Conservation (phyloP, 225 moss, liverwort and hornwort species). For the Antitrichia curtipendula region DNA sequence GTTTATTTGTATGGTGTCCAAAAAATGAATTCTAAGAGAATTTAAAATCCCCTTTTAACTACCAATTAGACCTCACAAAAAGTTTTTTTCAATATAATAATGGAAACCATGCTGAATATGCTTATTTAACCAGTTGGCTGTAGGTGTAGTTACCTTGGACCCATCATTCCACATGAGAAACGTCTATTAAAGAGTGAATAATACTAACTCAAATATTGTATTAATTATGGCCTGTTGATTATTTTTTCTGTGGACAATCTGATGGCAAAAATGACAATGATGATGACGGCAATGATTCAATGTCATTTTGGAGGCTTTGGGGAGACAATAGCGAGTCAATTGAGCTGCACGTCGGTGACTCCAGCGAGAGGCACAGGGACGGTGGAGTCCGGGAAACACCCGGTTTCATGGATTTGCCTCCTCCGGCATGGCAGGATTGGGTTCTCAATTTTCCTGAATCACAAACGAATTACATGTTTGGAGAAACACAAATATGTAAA, state of each 20-base stretch:
- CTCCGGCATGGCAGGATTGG: not conserved
- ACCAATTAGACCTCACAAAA: too few relatives aligned
- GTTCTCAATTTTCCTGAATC: constrained; percentile 1
- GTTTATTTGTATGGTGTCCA: too few relatives aligned
- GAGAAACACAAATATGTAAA: not conserved
- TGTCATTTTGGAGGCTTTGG: not conserved
- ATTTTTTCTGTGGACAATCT: not conserved
- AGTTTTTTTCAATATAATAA: too few relatives aligned
- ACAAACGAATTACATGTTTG: not conserved
- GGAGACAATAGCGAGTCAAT: not conserved
- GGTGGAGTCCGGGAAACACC: not conserved
- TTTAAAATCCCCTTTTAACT: too few relatives aligned
- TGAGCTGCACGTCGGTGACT: not conserved
- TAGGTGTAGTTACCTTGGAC: too few relatives aligned
- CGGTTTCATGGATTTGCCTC: not conserved
- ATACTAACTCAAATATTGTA: not conserved
- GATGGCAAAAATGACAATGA: not conserved
- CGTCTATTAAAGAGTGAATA: too few relatives aligned
- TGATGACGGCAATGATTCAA: not conserved
- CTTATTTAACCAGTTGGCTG: too few relatives aligned
- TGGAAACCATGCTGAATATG: too few relatives aligned
- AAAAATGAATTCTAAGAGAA: too few relatives aligned
- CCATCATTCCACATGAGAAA: too few relatives aligned
- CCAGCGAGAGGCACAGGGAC: not conserved
- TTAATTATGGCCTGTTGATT: not conserved